These are phyloP conservation scores for Ogataea minuta DNA, from an alignment of 805 yeast genomes.

Conservation along the genomic window DNA sequence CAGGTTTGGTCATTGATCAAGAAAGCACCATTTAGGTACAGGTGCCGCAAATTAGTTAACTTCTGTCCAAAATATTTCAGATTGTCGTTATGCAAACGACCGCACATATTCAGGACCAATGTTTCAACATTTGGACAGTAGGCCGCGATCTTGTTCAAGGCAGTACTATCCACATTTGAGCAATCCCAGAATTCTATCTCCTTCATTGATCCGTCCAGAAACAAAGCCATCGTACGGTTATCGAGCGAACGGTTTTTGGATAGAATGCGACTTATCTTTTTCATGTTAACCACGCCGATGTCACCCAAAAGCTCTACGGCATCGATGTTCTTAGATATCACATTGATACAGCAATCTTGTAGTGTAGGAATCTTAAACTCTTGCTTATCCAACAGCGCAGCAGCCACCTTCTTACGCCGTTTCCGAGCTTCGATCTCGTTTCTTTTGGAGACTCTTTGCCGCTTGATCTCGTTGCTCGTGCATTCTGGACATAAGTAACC, in stretches of 20 bases:
- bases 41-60: slow-evolving; percentile 48
- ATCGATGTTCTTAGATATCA: slow-evolving; percentile 63
- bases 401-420: slow-evolving; percentile 75
- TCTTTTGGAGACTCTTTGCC: slow-evolving; percentile 43
- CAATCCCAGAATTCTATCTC: slow-evolving; percentile 88
- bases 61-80: slow-evolving; percentile 61
- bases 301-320: slow-evolving; percentile 84
- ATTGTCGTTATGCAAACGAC: slow-evolving; percentile 79
- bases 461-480: slow-evolving; percentile 44
- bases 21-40: slow-evolving; percentile 88
- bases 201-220: slow-evolving; percentile 58
- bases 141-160: slow-evolving; percentile 68
- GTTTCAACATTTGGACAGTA: slow-evolving; percentile 71
- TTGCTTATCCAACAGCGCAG: slow-evolving; percentile 74
- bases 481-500: slow-evolving; percentile 72
- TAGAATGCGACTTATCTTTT: slow-evolving; percentile 70
- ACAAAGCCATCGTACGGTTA: slow-evolving; percentile 68
- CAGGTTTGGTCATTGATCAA: slow-evolving; percentile 73
- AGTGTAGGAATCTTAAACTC: slow-evolving; percentile 63
- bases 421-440: slow-evolving; percentile 66
- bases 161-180: slow-evolving; percentile 65
- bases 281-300: slow-evolving; percentile 70
- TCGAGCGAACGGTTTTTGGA: slow-evolving; percentile 80
- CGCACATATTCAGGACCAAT: slow-evolving; percentile 85
- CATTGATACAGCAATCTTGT: slow-evolving; percentile 77